Conservation (phyloP, 768 basidiomycete genomes). For the Boletus tomentosulus region DNA sequence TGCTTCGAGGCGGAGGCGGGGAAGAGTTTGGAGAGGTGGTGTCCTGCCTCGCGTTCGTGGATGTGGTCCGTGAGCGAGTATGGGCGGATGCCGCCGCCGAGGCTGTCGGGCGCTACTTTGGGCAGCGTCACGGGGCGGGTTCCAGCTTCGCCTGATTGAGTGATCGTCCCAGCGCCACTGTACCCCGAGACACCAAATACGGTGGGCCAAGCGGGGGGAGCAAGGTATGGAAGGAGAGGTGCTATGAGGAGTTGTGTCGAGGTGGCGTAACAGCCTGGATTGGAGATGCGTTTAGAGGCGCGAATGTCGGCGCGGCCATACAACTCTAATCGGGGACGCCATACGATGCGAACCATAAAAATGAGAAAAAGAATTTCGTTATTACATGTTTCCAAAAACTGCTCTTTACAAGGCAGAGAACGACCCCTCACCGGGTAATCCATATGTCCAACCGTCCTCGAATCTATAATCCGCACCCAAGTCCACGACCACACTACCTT, state of each 20-base stretch:
- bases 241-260: slow-evolving; percentile 89
- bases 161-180: slow-evolving; percentile 89
- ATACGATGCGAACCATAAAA: background rate
- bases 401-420: slow-evolving; percentile 29
- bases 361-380: slow-evolving; percentile 31
- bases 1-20: slow-evolving; percentile 10
- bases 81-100: slow-evolving; percentile 72
- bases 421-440: slow-evolving; percentile 90
- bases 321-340: slow-evolving; percentile 55
- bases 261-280: slow-evolving; percentile 97
- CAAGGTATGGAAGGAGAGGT: slow-evolving; percentile 74
- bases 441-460: slow-evolving; percentile 94
- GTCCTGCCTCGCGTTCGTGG: slow-evolving; percentile 93
- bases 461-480: slow-evolving; percentile 94
- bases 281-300: slow-evolving; percentile 80
- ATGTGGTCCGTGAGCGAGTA: slow-evolving; percentile 97
- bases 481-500: slow-evolving; percentile 78
- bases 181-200: slow-evolving; percentile 94
- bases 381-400: slow-evolving; percentile 31
- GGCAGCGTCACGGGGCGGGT: slow-evolving; percentile 73
- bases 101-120: slow-evolving; percentile 74
- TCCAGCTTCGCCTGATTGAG: slow-evolving; percentile 52
- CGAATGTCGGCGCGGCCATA: slow-evolving; percentile 73
- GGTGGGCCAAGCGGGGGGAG: slow-evolving; percentile 59
- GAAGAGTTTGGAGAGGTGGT: slow-evolving; percentile 70